Percentiles rank a stretch among this genome's conserved stretches.
Conservation (phyloP, 768 basidiomycete genomes). For the Tephrocybe sp. region DNA sequence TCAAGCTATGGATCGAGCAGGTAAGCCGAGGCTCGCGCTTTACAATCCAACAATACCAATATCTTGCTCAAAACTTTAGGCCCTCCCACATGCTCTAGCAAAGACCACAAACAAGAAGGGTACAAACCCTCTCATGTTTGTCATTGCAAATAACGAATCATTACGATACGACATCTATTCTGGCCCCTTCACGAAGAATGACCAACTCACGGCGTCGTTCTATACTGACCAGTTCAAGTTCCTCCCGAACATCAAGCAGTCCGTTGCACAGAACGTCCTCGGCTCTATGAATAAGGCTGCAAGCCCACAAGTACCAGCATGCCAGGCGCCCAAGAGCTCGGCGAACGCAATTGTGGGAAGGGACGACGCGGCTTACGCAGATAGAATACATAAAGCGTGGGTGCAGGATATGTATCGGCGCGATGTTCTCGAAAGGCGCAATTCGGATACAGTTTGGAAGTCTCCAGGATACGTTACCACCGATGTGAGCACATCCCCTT, state of each 20-base stretch:
- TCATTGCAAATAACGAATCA: constrained; percentile 64
- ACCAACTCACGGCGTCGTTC: constrained; percentile 73
- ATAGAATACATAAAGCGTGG: constrained; percentile 35
- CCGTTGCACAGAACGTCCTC: constrained; percentile 53
- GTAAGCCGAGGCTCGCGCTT: constrained; percentile 22
- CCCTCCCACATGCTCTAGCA: constrained; percentile 49
- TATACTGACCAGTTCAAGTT: constrained; percentile 67
- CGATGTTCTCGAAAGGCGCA: constrained; percentile 37
- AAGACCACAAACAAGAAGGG: constrained; percentile 58
- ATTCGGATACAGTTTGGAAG: constrained; percentile 37
- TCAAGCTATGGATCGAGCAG: constrained; percentile 56
- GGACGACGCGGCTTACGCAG: constrained; percentile 19
- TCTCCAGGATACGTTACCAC: constrained; percentile 74
- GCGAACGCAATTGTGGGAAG: constrained; percentile 39
- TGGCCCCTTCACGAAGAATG: constrained; percentile 77
- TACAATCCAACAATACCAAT: constrained; percentile 9
- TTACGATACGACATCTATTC: constrained; percentile 65
- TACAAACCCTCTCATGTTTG: constrained; percentile 53
- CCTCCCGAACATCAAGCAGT: constrained; percentile 47
- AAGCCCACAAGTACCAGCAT: constrained; percentile 24
- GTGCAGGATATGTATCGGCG: constrained; percentile 52
- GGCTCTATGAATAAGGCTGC: constrained; percentile 40
- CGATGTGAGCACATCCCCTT: not conserved
- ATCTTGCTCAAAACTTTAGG: constrained; percentile 28
- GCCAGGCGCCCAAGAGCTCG: constrained; percentile 29